Conservation (phyloP, 176 grass and related monocot species). For the Puccinellia tenuiflora region DNA sequence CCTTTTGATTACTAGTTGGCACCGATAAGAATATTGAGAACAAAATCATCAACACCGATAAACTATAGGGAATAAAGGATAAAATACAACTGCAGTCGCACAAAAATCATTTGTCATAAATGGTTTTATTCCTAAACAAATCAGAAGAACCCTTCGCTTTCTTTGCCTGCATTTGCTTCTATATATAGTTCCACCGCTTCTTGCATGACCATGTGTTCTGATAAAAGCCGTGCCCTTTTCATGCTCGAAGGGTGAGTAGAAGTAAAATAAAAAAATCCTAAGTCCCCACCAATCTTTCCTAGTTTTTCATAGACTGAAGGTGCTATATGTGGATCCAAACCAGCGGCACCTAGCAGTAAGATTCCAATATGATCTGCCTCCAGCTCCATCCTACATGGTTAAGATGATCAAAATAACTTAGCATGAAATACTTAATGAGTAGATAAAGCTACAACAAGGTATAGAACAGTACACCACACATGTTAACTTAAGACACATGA, state of each 20-base stretch:
- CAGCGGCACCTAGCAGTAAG: slow-evolving; percentile 67
- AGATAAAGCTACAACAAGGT: background rate
- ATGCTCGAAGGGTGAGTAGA: slow-evolving; percentile 80
- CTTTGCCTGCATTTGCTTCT: background rate
- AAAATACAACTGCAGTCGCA: background rate
- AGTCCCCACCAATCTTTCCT: slow-evolving; percentile 53
- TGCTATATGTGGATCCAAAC: slow-evolving; percentile 77
- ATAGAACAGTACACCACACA: background rate
- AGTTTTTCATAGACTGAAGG: slow-evolving; percentile 67
- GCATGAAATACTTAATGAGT: background rate
- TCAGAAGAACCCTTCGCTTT: background rate
- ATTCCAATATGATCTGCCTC: slow-evolving; percentile 93
- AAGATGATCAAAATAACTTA: slow-evolving; percentile 6
- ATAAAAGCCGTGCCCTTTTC: slow-evolving; percentile 63
- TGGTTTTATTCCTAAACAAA: background rate
- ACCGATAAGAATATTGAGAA: too few species aligned
- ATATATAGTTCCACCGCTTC: slow-evolving; percentile 67
- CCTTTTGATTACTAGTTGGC: too few species aligned
- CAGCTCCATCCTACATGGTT: slow-evolving; percentile 69
- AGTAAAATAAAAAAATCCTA: slow-evolving; percentile 47
- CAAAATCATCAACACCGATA: too few species aligned
- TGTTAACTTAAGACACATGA: background rate
- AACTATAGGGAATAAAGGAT: background rate
- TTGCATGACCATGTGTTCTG: slow-evolving; percentile 59
- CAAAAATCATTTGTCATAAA: too few species aligned